A percentile compares a stretch with the other conserved stretches of the same genome.
These are phyloP conservation scores for Escallonia rubra DNA, from an alignment of 129 eudicot species.

Conservation along the genomic window DNA sequence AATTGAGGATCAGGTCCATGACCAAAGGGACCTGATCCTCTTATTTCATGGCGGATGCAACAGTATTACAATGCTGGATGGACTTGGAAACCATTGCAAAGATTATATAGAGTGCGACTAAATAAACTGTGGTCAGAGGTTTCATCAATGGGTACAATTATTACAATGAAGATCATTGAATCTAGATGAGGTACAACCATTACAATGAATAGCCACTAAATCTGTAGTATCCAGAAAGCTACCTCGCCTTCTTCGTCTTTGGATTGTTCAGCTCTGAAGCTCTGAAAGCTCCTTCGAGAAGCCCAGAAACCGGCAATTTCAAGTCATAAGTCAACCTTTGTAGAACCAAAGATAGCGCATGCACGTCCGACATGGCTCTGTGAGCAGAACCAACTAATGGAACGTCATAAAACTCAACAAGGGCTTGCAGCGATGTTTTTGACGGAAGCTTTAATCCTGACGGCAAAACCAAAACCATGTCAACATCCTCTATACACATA, in stretches of 20 bases:
- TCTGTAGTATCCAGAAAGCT: background rate
- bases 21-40: too few species aligned
- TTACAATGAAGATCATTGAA: background rate
- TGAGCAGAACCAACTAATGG: slow-evolving; percentile 60
- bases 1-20: too few species aligned
- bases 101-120: background rate
- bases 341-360: slow-evolving; percentile 44
- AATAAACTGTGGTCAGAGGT: background rate
- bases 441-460: slow-evolving; percentile 46
- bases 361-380: slow-evolving; percentile 80
- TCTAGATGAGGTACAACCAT: too few species aligned
- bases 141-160: background rate
- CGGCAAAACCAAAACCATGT: slow-evolving; percentile 9
- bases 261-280: slow-evolving; percentile 31
- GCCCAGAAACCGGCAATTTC: slow-evolving; percentile 42
- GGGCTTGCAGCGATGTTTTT: slow-evolving; percentile 46
- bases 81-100: too few species aligned
- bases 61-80: too few species aligned
- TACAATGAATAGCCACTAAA: background rate
- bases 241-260: slow-evolving; percentile 46
- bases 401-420: slow-evolving; percentile 50
- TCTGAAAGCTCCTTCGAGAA: slow-evolving; percentile 44
- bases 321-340: slow-evolving; percentile 57
- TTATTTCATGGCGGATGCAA: too few species aligned
- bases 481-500: background rate